Conservation (phyloP, 176 grass and related monocot genomes). For the Rhipidocladum racemiflorum region DNA sequence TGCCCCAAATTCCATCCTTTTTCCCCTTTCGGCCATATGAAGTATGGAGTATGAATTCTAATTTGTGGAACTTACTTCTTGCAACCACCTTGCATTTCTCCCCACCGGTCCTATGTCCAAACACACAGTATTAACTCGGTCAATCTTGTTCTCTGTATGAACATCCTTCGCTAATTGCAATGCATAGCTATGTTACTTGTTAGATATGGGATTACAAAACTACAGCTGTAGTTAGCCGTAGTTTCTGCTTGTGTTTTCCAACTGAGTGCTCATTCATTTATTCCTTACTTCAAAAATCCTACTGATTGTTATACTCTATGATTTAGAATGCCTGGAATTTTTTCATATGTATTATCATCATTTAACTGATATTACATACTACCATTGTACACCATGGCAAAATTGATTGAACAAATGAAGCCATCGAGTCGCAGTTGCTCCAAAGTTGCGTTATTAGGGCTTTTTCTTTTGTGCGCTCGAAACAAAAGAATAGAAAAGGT, state of each 20-base stretch:
- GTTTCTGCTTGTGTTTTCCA: conserved; percentile 3
- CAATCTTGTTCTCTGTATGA: neutral
- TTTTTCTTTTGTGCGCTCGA: too few relatives aligned
- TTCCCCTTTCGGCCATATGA: neutral
- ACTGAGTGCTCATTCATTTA: neutral
- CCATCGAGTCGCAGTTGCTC: too few relatives aligned
- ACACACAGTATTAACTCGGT: neutral
- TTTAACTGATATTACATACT: too few relatives aligned
- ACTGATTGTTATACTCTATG: too few relatives aligned
- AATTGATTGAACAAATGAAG: too few relatives aligned
- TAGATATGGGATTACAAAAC: neutral
- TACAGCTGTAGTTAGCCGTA: neutral
- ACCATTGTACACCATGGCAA: too few relatives aligned
- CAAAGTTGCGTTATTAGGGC: too few relatives aligned
- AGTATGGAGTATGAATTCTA: neutral
- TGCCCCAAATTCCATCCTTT: neutral
- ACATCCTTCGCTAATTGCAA: neutral
- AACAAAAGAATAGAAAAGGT: too few relatives aligned
- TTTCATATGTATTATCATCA: too few relatives aligned
- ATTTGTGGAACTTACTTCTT: neutral
- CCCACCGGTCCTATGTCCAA: neutral
- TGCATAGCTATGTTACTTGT: neutral
- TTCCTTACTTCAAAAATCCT: too few relatives aligned
- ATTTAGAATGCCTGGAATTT: too few relatives aligned
- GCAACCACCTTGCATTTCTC: conserved; percentile 4